phyloP scores from a whole-genome alignment of 2,329 filamentous ascomycete genomes.

The Colletotrichum theobromicola region DNA sequence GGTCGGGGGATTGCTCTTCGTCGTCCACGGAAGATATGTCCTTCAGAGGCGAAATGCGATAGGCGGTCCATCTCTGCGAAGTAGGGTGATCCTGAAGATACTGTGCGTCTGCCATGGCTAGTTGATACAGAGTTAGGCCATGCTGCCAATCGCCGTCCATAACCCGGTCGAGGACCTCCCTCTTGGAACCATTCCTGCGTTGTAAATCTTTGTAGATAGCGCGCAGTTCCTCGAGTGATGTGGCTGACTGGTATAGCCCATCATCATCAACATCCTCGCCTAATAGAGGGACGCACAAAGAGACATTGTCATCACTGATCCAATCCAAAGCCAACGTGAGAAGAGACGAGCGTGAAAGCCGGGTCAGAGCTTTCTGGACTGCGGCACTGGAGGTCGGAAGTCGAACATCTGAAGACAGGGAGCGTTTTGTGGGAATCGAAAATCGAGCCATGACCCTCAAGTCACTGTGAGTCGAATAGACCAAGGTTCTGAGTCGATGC shows the following conservation, averaged over 20 bases:
- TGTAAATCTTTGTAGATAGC: conserved; percentile 68
- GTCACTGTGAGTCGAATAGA: neutral
- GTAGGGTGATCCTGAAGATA: conserved; percentile 70
- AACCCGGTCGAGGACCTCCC: conserved; percentile 68
- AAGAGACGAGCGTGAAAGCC: conserved; percentile 74
- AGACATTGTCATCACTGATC: conserved; percentile 71
- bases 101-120: conserved; percentile 72
- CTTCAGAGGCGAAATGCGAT: conserved; percentile 60
- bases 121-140: conserved; percentile 68
- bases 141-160: conserved; percentile 72
- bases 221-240: conserved; percentile 69
- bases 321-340: conserved; percentile 77
- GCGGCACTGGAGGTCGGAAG: conserved; percentile 69
- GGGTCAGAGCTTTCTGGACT: conserved; percentile 69
- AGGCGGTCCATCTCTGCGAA: conserved; percentile 69
- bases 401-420: conserved; percentile 73
- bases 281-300: conserved; percentile 60
- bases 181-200: conserved; percentile 62
- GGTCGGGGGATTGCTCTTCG: conserved; percentile 33
- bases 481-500: neutral
- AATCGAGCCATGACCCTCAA: conserved; percentile 53
- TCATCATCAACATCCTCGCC: conserved; percentile 61
- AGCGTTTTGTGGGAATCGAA: conserved; percentile 73
- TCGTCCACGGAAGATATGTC: conserved; percentile 42
- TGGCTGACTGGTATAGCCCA: conserved; percentile 72